A percentile compares a stretch with the other conserved stretches of the same genome.
Evolutionary conservation across 2,329 filamentous ascomycete genomes (phyloP).

Genomic region (Pleoardoris graminearum): DNA sequence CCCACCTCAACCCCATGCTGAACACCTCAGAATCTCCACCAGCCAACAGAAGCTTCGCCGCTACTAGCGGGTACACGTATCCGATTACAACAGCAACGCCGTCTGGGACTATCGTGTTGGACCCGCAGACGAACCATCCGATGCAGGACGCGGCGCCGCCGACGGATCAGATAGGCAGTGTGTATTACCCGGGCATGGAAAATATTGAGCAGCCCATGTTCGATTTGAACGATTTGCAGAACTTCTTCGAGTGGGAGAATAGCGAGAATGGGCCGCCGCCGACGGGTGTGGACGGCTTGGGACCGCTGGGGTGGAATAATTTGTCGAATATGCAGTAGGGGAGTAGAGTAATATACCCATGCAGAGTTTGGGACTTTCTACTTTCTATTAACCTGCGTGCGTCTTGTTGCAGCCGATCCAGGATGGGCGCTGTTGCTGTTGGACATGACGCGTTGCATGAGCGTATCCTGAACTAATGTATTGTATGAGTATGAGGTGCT

Average conservation of each 20-base stretch:
- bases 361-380: not conserved
- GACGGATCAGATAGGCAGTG: conserved; percentile 15
- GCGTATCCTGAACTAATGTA: no score
- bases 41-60: not conserved
- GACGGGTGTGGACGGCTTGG: conserved; percentile 36
- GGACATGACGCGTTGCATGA: no score
- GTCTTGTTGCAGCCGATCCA: no score
- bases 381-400: no score
- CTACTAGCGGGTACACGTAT: conserved; percentile 3
- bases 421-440: no score
- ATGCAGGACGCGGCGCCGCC: conserved; percentile 10
- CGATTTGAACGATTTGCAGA: conserved; percentile 37
- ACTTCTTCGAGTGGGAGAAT: conserved; percentile 39
- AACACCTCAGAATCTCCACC: not conserved
- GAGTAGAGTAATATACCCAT: not conserved
- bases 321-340: conserved; percentile 11
- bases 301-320: conserved; percentile 32
- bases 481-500: no score
- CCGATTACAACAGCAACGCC: not conserved
- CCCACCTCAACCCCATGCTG: not conserved
- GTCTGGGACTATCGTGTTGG: not conserved
- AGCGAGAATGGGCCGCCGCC: conserved; percentile 29
- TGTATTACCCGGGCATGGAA: conserved; percentile 18
- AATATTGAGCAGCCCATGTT: conserved; percentile 34
- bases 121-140: not conserved